Evolutionary conservation across 441 rosid genomes (phyloP), one percentile per base, ranked within the genome.

Genomic region (Macaranga tanarius): DNA sequence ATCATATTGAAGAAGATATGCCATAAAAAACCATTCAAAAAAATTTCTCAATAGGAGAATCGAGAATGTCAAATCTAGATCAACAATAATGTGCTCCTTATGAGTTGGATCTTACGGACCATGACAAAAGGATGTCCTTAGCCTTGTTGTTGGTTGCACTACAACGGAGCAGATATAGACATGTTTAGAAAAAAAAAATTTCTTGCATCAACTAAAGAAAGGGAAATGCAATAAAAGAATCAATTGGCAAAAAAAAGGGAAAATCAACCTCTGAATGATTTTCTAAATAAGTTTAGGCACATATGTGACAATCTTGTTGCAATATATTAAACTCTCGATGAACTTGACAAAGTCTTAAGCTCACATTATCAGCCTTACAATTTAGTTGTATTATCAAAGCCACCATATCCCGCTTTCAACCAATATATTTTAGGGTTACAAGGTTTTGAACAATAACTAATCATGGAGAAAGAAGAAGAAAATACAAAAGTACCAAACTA

Each of bases 141-240:
- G 25, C 59, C 1, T 17, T 0, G 22, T 54, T n/a, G 59, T 1
- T 4, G 59, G 25, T 0, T n/a, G 25, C 59, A 4, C 2, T 10
- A 55, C 26, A 4, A 9, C 26, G 0, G 0, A 7, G 6, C 59
- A 55, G 7, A 55, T n/a, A 1, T 55, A 26, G 59, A 2, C 1
- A 19, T 55, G 25, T 8, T 7, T 55, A 1, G 26, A 55, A 7
- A 55, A 7, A 2, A 55, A 19, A 2, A 55, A 1, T 4, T 55
- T n/a, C 11, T 55, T n/a, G 2, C 38, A 45, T 10, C 26, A 0
- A 59, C 66, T 0, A 17, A 44, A 7, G 58, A 70, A 47, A 59
- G 47, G 11, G 73, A 70, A 17, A 13, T 59, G 16, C 16, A 22
- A 5, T 16, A 57, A 3, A 7, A 91, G 22, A 38, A 40, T 31